These are phyloP conservation scores for Candolleomyces eurysporus DNA, from an alignment of 768 basidiomycete species.

Conservation along the genomic window DNA sequence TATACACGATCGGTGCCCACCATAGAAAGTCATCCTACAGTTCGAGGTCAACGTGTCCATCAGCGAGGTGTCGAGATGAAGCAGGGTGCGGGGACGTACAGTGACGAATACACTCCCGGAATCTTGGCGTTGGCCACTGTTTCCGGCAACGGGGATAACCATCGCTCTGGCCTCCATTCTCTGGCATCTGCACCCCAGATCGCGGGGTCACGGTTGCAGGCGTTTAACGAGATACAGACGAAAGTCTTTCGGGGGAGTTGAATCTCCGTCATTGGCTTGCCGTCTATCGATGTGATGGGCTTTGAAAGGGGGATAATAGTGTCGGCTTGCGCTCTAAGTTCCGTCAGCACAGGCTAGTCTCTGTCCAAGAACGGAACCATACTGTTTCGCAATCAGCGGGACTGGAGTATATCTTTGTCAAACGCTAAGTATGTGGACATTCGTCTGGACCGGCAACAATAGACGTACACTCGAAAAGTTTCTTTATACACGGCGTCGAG, in stretches of 20 bases:
- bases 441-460: neutral
- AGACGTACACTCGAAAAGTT: conserved; percentile 33
- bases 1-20: conserved; percentile 14
- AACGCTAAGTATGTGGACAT: neutral
- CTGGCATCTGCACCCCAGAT: conserved; percentile 5
- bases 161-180: neutral
- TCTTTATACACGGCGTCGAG: conserved; percentile 41
- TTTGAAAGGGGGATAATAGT: conserved; percentile 31
- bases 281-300: conserved; percentile 30
- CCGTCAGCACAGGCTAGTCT: neutral
- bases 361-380: neutral
- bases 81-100: neutral
- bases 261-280: conserved; percentile 31
- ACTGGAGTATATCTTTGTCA: conserved; percentile 22
- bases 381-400: conserved; percentile 20
- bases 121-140: neutral
- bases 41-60: neutral
- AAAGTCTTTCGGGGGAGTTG: conserved; percentile 36
- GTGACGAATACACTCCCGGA: conserved; percentile 3
- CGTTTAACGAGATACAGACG: conserved; percentile 1
- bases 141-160: neutral
- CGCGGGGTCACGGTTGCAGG: neutral
- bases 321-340: conserved; percentile 5
- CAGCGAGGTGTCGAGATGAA: neutral
- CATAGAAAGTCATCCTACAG: conserved; percentile 5